These are phyloP conservation scores for Phaeolepiota aurea DNA, from an alignment of 768 basidiomycete genomes.

Conservation along the genomic window DNA sequence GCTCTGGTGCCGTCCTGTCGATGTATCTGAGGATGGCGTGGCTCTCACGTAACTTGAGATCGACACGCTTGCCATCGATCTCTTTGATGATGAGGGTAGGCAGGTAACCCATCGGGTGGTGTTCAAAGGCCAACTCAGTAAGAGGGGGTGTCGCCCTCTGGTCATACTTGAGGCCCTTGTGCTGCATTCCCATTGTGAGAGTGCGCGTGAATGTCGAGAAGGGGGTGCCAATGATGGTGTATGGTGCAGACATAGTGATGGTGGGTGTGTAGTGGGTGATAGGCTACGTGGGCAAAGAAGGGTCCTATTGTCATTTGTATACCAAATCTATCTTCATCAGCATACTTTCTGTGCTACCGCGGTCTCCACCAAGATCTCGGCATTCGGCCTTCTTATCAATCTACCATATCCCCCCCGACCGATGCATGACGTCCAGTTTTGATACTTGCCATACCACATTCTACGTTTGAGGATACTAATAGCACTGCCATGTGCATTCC, in stretches of 20 bases:
- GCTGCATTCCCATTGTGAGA: constrained; percentile 18
- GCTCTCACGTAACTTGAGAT: constrained; percentile 19
- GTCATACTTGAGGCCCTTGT: constrained; percentile 18
- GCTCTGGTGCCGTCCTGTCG: constrained; percentile 19
- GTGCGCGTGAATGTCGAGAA: constrained; percentile 27
- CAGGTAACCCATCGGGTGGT: constrained; percentile 23
- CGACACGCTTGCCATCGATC: constrained; percentile 11
- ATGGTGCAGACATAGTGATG: constrained; percentile 5
- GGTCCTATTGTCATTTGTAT: constrained; percentile 1
- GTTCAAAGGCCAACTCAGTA: constrained; percentile 10
- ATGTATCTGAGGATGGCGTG: constrained; percentile 23
- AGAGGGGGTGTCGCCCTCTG: constrained; percentile 16
- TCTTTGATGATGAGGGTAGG: constrained; percentile 21
- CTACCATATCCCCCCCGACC: too few relatives aligned
- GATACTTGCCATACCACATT: too few relatives aligned
- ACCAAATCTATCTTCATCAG: background rate
- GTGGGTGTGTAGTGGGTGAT: background rate
- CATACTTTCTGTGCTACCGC: background rate
- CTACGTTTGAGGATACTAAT: too few relatives aligned
- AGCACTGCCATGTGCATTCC: too few relatives aligned
- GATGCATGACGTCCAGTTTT: too few relatives aligned
- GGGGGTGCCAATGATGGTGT: constrained; percentile 22
- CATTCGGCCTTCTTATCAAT: background rate
- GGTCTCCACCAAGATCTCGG: background rate
- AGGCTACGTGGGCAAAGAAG: too few relatives aligned